Evolutionary conservation across 257 asterid genomes (phyloP).

Genomic region (Datura wrightii): DNA sequence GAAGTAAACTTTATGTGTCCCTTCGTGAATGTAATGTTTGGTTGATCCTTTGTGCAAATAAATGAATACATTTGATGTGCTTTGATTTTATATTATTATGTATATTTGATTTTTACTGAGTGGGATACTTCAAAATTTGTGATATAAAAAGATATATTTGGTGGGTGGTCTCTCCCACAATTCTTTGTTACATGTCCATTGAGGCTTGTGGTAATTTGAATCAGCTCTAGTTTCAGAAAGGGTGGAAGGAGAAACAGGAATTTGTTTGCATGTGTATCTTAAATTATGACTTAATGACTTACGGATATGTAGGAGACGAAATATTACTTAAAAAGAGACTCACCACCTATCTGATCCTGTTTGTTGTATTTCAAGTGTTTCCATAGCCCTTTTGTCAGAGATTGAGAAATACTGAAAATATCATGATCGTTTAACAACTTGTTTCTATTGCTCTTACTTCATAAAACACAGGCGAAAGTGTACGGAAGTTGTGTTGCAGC

Average conservation of each 20-base stretch:
- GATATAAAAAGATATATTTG: not conserved
- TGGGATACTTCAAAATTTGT: not conserved
- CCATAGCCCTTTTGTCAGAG: not conserved
- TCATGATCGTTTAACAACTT: conserved; percentile 1
- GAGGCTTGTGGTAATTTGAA: not conserved
- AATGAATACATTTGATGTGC: not conserved
- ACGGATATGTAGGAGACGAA: not conserved
- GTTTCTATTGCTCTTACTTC: not conserved
- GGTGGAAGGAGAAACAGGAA: not conserved
- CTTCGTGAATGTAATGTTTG: not conserved
- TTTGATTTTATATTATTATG: conserved; percentile 11
- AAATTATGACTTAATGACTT: not conserved
- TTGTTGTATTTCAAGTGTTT: not conserved
- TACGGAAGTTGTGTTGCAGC: conserved; percentile 86
- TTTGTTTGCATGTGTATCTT: not conserved
- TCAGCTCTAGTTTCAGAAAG: not conserved
- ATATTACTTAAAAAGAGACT: not conserved
- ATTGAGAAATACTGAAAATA: conserved; percentile 9
- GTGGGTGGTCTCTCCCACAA: not conserved
- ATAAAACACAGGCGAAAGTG: conserved; percentile 66
- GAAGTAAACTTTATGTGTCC: not conserved
- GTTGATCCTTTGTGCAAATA: not conserved
- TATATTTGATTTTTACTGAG: conserved; percentile 3
- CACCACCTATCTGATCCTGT: not conserved
- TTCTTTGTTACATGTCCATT: conserved; percentile 10